Conservation (phyloP, 2,329 filamentous ascomycete genomes). For the Paramyrothecium roridum region DNA sequence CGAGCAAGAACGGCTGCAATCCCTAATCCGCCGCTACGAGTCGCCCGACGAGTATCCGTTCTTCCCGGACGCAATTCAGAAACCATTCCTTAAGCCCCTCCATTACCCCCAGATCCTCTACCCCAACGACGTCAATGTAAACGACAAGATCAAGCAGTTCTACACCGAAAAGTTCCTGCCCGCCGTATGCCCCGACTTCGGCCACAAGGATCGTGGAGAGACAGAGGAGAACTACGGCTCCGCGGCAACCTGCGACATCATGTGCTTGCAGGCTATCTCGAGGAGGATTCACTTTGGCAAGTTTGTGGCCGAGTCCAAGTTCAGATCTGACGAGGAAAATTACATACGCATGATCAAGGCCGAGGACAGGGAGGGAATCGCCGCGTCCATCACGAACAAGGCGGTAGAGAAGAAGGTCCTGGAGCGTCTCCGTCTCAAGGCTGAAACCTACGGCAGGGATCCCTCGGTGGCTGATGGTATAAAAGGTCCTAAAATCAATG, state of each 20-base stretch:
- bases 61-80: slow-evolving; percentile 78
- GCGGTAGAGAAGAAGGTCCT: slow-evolving; percentile 90
- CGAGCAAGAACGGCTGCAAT: slow-evolving; percentile 89
- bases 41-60: slow-evolving; percentile 97
- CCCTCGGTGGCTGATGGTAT: slow-evolving; percentile 60
- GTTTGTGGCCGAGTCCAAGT: slow-evolving; percentile 96
- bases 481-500: slow-evolving; percentile 78
- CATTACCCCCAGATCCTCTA: slow-evolving; percentile 87
- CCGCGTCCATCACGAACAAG: slow-evolving; percentile 83
- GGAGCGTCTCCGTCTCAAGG: slow-evolving; percentile 82
- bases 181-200: slow-evolving; percentile 73
- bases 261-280: slow-evolving; percentile 83
- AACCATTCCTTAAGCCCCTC: slow-evolving; percentile 82
- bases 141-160: slow-evolving; percentile 78
- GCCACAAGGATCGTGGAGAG: slow-evolving; percentile 77
- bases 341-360: slow-evolving; percentile 82
- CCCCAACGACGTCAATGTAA: slow-evolving; percentile 86
- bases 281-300: slow-evolving; percentile 96
- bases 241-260: slow-evolving; percentile 85
- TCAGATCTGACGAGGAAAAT: slow-evolving; percentile 73
- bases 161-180: slow-evolving; percentile 85
- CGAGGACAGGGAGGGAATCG: slow-evolving; percentile 76
- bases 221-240: slow-evolving; percentile 94
- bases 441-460: slow-evolving; percentile 89
- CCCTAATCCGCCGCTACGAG: slow-evolving; percentile 89